Evolutionary conservation across 2,329 filamentous ascomycete species (phyloP).

Genomic region (Epichloe elymi): DNA sequence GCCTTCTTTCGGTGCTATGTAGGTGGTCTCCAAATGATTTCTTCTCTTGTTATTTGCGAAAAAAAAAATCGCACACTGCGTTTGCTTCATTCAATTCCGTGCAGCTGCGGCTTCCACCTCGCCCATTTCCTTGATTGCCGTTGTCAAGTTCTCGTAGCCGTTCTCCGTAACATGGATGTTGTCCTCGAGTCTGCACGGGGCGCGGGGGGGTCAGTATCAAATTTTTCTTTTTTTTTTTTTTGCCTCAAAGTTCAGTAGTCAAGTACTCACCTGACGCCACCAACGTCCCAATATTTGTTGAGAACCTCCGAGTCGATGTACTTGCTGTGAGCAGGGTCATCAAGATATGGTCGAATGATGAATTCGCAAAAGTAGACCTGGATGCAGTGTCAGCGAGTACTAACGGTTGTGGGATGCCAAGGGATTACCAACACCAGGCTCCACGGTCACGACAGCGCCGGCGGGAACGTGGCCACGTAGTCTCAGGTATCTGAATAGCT

Average conservation of each 20-base stretch:
- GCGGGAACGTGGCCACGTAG: slow-evolving; percentile 63
- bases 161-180: slow-evolving; percentile 59
- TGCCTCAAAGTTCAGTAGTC: neutral
- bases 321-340: slow-evolving; percentile 56
- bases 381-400: slow-evolving; percentile 3
- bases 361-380: slow-evolving; percentile 84
- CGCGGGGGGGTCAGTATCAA: neutral
- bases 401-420: neutral
- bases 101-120: slow-evolving; percentile 35
- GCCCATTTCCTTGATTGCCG: slow-evolving; percentile 53
- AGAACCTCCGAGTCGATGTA: slow-evolving; percentile 66
- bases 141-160: slow-evolving; percentile 61
- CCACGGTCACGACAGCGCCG: slow-evolving; percentile 80
- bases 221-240: no score
- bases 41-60: neutral
- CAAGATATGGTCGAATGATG: slow-evolving; percentile 70
- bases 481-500: slow-evolving; percentile 76
- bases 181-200: slow-evolving; percentile 41
- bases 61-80: neutral
- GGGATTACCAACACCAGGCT: slow-evolving; percentile 59
- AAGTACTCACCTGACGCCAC: slow-evolving; percentile 50
- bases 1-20: no score
- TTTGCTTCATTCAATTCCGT: neutral
- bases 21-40: neutral
- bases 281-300: slow-evolving; percentile 70